Percentiles rank a stretch among this genome's conserved stretches.
Evolutionary conservation across 345 rosid species (phyloP).

Genomic region (Aurinia saxatilis): DNA sequence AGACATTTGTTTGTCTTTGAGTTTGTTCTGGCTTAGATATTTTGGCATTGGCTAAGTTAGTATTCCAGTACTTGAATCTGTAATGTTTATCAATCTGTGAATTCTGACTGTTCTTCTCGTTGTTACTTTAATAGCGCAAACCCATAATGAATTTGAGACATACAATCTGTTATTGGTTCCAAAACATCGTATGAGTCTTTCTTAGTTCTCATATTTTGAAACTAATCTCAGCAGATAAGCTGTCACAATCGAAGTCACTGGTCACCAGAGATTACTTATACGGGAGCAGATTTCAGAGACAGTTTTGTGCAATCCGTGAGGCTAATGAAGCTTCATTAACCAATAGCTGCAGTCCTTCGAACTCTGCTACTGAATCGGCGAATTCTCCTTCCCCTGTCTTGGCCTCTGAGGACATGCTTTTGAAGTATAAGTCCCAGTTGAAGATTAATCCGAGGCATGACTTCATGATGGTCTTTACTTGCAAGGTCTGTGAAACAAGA

Average conservation of each 20-base stretch:
- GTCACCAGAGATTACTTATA: conserved; percentile 27
- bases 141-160: background rate
- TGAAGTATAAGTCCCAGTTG: conserved; percentile 45
- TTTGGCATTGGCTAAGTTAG: background rate
- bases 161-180: background rate
- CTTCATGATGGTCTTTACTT: conserved; percentile 77
- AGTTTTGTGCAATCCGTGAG: conserved; percentile 19
- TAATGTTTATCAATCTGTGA: background rate
- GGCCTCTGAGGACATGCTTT: conserved; percentile 20
- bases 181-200: background rate
- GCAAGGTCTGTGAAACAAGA: conserved; percentile 87
- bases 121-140: background rate
- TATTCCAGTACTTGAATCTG: background rate
- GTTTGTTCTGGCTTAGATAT: background rate
- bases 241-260: conserved; percentile 29
- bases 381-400: conserved; percentile 6
- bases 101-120: background rate
- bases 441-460: conserved; percentile 73
- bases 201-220: background rate
- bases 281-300: conserved; percentile 39
- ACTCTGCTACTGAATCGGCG: conserved; percentile 16
- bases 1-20: background rate
- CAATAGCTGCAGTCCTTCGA: conserved; percentile 14
- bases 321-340: conserved; percentile 17
- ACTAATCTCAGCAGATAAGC: conserved; percentile 22